Conservation (phyloP, 2,329 filamentous ascomycete species). For the Colletotrichum lentis region DNA sequence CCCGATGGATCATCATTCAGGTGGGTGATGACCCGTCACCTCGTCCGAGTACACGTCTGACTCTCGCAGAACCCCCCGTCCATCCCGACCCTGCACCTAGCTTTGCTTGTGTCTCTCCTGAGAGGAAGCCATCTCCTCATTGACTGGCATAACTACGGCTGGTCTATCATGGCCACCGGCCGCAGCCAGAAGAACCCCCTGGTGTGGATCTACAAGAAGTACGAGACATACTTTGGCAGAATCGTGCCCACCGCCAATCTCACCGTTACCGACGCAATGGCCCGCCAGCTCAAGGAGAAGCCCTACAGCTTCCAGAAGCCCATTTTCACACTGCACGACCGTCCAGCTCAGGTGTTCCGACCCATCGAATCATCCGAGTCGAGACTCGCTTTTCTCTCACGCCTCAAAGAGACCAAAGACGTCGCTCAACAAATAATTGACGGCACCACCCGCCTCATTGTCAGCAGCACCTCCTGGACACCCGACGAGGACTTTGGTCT, state of each 20-base stretch:
- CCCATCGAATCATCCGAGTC: slow-evolving; percentile 63
- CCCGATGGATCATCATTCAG: slow-evolving; percentile 86
- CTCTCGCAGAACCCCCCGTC: slow-evolving; percentile 83
- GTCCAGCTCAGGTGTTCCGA: slow-evolving; percentile 83
- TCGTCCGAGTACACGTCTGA: background rate
- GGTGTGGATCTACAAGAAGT: slow-evolving; percentile 78
- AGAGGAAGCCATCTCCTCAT: slow-evolving; percentile 85
- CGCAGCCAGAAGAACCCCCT: slow-evolving; percentile 71
- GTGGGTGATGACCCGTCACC: slow-evolving; percentile 49
- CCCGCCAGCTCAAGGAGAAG: slow-evolving; percentile 68
- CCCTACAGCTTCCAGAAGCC: slow-evolving; percentile 72
- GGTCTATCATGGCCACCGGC: slow-evolving; percentile 81
- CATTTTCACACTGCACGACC: slow-evolving; percentile 81
- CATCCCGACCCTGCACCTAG: slow-evolving; percentile 86
- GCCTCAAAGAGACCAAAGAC: slow-evolving; percentile 69
- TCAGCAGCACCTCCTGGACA: slow-evolving; percentile 97
- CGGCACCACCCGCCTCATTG: slow-evolving; percentile 72
- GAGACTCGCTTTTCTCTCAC: slow-evolving; percentile 66
- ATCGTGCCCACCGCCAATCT: slow-evolving; percentile 77
- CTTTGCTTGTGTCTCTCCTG: slow-evolving; percentile 74
- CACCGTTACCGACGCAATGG: slow-evolving; percentile 91
- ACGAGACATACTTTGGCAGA: slow-evolving; percentile 77
- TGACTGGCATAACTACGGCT: slow-evolving; percentile 99
- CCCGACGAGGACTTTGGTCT: slow-evolving; percentile 94
- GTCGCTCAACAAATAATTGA: slow-evolving; percentile 67